A percentile compares a stretch with the other conserved stretches of the same genome.
Conservation (phyloP, 257 asterid species). For the Capsicum baccatum region DNA sequence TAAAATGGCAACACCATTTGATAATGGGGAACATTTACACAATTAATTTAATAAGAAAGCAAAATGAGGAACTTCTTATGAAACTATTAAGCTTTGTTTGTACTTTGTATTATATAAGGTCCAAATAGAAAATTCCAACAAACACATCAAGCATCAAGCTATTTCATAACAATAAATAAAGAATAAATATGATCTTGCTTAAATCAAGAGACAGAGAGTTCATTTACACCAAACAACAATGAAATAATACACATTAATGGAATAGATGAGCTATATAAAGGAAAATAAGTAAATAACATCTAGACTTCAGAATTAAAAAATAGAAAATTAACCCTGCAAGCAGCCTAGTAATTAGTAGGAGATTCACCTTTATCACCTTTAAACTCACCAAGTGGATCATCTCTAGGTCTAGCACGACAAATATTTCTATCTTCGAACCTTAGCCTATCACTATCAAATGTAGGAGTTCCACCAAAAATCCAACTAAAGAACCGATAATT, state of each 20-base stretch:
- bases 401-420: slow-evolving; percentile 88
- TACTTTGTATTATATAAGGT: too few species aligned
- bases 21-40: background rate
- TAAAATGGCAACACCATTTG: background rate
- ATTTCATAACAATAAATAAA: background rate
- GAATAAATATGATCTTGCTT: background rate
- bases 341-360: slow-evolving; percentile 91
- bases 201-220: background rate
- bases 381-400: slow-evolving; percentile 81
- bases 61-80: background rate
- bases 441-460: slow-evolving; percentile 87
- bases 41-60: background rate
- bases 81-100: background rate
- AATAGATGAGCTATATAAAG: background rate
- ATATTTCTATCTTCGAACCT: slow-evolving; percentile 91
- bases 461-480: slow-evolving; percentile 75
- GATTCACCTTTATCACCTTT: slow-evolving; percentile 92
- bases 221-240: background rate
- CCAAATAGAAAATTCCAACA: background rate
- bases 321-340: slow-evolving; percentile 65
- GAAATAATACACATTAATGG: background rate
- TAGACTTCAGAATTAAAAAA: background rate
- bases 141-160: background rate
- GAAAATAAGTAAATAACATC: too few species aligned
- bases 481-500: background rate